These are phyloP conservation scores for Tylopilus sp. DNA, from an alignment of 768 basidiomycete genomes.

Conservation along the genomic window DNA sequence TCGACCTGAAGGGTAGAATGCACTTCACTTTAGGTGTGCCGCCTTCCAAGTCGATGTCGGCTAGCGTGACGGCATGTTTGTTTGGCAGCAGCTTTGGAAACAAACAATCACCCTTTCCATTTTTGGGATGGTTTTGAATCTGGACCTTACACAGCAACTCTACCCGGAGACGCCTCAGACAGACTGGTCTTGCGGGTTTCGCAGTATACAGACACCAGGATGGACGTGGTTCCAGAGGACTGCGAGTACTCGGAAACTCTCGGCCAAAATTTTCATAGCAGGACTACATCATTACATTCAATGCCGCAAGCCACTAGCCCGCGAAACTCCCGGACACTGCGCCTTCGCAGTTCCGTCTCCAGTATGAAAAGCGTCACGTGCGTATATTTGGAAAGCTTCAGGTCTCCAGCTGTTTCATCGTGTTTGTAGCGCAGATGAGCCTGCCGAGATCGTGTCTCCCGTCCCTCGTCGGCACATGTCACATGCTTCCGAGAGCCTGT, in stretches of 20 bases:
- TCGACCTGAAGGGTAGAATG: no score
- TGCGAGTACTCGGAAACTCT: conserved; percentile 3
- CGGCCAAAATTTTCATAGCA: conserved; percentile 1
- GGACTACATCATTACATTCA: conserved; percentile 17
- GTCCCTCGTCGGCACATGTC: conserved; percentile 65
- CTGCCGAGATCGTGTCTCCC: conserved; percentile 55
- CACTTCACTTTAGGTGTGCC: no score
- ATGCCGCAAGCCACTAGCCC: conserved; percentile 3
- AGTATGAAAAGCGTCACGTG: conserved; percentile 17
- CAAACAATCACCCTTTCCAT: conserved; percentile 16
- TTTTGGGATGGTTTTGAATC: conserved; percentile 1
- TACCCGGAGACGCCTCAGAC: background rate
- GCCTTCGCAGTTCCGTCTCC: conserved; percentile 13
- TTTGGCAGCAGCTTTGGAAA: conserved; percentile 11
- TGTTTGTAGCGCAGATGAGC: conserved; percentile 25
- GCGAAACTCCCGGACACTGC: conserved; percentile 14
- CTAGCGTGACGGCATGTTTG: no score
- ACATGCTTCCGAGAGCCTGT: conserved; percentile 54
- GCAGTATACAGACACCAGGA: conserved; percentile 1
- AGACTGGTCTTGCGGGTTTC: background rate
- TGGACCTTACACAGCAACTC: background rate
- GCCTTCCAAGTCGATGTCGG: no score
- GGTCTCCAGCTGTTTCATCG: background rate
- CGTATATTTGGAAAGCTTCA: background rate
- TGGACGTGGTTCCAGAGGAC: conserved; percentile 17